Evolutionary conservation across 345 rosid genomes (phyloP).

Genomic region (Punica granatum): DNA sequence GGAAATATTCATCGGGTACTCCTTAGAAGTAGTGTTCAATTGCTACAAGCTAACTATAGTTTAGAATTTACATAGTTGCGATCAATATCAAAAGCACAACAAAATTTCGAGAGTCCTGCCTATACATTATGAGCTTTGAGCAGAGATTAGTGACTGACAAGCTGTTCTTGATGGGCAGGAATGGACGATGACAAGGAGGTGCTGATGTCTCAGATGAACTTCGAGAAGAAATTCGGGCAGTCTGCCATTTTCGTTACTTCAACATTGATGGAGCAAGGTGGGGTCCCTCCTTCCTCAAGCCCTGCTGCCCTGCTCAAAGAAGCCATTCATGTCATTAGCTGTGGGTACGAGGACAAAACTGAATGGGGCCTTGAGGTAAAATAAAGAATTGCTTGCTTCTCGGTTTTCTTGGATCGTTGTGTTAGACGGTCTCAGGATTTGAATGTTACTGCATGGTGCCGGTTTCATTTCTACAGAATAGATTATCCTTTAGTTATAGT

Average conservation of each 20-base stretch:
- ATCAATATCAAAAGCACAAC: too few relatives aligned
- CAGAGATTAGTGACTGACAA: not conserved
- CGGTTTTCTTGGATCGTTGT: too few relatives aligned
- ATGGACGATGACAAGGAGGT: conserved; percentile 68
- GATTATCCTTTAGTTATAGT: too few relatives aligned
- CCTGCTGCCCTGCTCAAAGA: conserved; percentile 93
- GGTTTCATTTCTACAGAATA: too few relatives aligned
- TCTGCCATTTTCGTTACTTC: conserved; percentile 91
- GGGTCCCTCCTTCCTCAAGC: conserved; percentile 96
- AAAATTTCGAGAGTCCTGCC: too few relatives aligned
- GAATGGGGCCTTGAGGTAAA: conserved; percentile 98
- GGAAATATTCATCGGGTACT: too few relatives aligned
- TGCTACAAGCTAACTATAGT: too few relatives aligned
- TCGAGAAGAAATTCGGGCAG: conserved; percentile 87
- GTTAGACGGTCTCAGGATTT: too few relatives aligned
- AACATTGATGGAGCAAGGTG: conserved; percentile 89
- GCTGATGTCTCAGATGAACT: conserved; percentile 88
- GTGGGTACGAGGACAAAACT: conserved; percentile 97
- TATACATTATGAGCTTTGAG: not conserved
- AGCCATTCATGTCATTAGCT: conserved; percentile 96
- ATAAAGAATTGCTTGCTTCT: too few relatives aligned
- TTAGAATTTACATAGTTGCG: too few relatives aligned
- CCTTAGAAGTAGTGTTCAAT: too few relatives aligned
- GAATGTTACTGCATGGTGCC: too few relatives aligned
- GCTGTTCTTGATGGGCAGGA: conserved; percentile 20